Percentiles rank a stretch among this genome's conserved stretches.
These are phyloP conservation scores for Penicillium canariense DNA, from an alignment of 495 filamentous ascomycete species.

Conservation along the genomic window DNA sequence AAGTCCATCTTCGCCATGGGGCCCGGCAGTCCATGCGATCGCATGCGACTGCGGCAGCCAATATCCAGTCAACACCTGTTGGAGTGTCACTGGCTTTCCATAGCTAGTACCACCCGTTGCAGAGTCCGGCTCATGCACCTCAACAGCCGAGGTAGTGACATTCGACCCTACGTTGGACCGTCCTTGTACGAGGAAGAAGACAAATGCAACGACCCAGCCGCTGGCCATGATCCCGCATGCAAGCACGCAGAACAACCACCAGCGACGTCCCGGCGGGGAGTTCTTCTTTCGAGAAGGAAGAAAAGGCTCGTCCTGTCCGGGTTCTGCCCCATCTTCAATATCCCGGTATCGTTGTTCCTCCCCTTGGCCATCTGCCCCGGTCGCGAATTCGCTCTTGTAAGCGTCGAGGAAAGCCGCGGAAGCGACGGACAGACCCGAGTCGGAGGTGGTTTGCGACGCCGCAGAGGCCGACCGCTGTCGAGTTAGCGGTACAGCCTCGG, in stretches of 20 bases:
- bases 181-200: slow-evolving; percentile 65
- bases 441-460: slow-evolving; percentile 34
- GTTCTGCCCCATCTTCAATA: slow-evolving; percentile 36
- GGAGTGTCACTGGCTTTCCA: slow-evolving; percentile 76
- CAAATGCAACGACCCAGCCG: slow-evolving; percentile 77
- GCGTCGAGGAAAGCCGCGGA: slow-evolving; percentile 33
- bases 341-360: slow-evolving; percentile 36
- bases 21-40: slow-evolving; percentile 85
- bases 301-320: slow-evolving; percentile 28
- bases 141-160: slow-evolving; percentile 19
- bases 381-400: slow-evolving; percentile 21
- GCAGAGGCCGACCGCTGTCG: slow-evolving; percentile 28
- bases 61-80: slow-evolving; percentile 70
- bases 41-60: slow-evolving; percentile 68
- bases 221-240: slow-evolving; percentile 51
- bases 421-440: slow-evolving; percentile 40
- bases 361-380: slow-evolving; percentile 3
- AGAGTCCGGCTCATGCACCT: slow-evolving; percentile 56
- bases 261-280: slow-evolving; percentile 29
- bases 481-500: slow-evolving; percentile 29
- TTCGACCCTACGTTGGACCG: slow-evolving; percentile 22
- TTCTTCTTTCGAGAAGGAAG: slow-evolving; percentile 22
- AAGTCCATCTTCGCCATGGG: slow-evolving; percentile 83
- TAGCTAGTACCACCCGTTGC: slow-evolving; percentile 62
- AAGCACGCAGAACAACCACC: slow-evolving; percentile 66